Evolutionary conservation across 371 early-diverging fungal genomes (phyloP).

Genomic region (Syncephalis plumigaleata): DNA sequence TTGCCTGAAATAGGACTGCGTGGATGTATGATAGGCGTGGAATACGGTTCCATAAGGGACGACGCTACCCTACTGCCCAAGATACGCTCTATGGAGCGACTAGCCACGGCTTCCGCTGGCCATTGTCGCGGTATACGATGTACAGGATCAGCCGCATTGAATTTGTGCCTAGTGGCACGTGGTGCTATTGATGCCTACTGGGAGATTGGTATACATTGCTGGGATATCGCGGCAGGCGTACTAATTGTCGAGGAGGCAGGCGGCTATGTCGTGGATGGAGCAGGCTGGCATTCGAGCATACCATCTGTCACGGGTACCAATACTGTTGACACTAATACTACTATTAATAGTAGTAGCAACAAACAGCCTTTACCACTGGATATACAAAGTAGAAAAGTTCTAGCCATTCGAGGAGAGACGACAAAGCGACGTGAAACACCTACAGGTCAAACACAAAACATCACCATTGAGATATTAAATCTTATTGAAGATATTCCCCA

Average conservation of each 20-base stretch:
- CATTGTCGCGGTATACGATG: slow-evolving; percentile 58
- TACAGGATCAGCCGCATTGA: slow-evolving; percentile 65
- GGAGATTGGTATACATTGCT: slow-evolving; percentile 60
- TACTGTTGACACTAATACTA: too few species aligned
- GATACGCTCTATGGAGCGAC: slow-evolving; percentile 33
- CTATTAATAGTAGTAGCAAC: too few species aligned
- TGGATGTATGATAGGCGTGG: slow-evolving; percentile 55
- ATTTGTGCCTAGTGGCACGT: slow-evolving; percentile 62
- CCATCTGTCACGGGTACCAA: too few species aligned
- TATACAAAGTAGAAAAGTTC: slow-evolving; percentile 1
- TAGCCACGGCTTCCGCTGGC: slow-evolving; percentile 13
- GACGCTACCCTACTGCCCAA: slow-evolving; percentile 40
- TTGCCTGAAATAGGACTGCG: slow-evolving; percentile 39
- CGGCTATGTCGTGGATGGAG: slow-evolving; percentile 45
- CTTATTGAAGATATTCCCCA: slow-evolving; percentile 2
- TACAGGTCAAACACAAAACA: slow-evolving; percentile 3
- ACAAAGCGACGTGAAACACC: neutral
- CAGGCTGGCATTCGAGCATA: slow-evolving; percentile 8
- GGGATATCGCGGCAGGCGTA: slow-evolving; percentile 72
- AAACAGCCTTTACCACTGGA: neutral
- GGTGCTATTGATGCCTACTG: slow-evolving; percentile 78
- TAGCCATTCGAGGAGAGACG: slow-evolving; percentile 4
- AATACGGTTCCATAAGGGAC: slow-evolving; percentile 63
- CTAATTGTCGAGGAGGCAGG: slow-evolving; percentile 57
- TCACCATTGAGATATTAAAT: slow-evolving; percentile 4